Base-by-base conservation (phyloP, 1,284 basidiomycete species). In the Leccinum subatratum region DNA sequence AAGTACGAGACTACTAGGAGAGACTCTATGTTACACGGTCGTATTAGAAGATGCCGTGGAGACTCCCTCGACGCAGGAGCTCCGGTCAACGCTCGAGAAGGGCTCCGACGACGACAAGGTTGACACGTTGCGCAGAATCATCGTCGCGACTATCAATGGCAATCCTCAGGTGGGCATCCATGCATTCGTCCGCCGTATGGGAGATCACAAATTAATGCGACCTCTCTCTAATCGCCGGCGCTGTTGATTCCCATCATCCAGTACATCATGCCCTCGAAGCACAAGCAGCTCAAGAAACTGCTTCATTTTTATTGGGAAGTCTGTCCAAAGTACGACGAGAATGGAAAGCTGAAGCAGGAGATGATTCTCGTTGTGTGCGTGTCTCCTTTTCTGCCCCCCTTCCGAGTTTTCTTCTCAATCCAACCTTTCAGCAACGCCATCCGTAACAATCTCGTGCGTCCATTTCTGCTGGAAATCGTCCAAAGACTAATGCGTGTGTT, bases 261-360 rank as follows among this genome's bases (percentile, higher is more conserved):
- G 86, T 98, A 78, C 64, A 78, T 76, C 67, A 77, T 99, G 83
- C 97, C 97, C 28, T 94, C 92, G 68, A 90, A 91, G 77, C 96
- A 93, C 83, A 99, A 99, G 83, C 91, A 93, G 72, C 88, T 99
- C 77, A 99, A 99, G 86, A 99, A 99, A 84, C 83, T 98, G 75
- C 84, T 98, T 51, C 95, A 98, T 80, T 98, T 98, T 79, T 99
- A 99, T 80, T 99, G 96, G 96, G 97, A 99, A 81, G 93, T 99
- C 37, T 98, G 96, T 80, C 96, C 97, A 30, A 98, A 99, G 80
- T 92, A 97, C 72, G 97, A 99, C 73, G 96, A 98, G 70, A 89
- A 88, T 70, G 97, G 97, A 65, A 98, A 98, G 81, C 82, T 99
- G 73, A 98, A 98, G 85, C 97, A 99, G 81, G 97, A 99, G 82